Percentiles rank a stretch among this genome's conserved stretches.
Evolutionary conservation across 768 basidiomycete species (phyloP).

Genomic region (Mycena crocata): DNA sequence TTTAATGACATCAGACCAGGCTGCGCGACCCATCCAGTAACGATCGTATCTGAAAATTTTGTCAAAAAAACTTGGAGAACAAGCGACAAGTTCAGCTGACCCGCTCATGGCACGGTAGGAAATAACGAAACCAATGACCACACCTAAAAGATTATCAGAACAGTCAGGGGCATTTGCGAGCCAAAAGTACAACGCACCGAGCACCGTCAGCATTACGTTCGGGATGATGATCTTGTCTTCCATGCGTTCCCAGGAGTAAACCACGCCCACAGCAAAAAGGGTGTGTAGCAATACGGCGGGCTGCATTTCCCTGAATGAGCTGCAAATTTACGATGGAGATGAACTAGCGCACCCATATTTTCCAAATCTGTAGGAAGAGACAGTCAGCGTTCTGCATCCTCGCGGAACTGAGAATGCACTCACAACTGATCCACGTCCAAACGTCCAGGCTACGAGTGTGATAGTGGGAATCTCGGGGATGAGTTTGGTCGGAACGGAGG

Average conservation of each 20-base stretch:
- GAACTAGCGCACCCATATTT: too few species aligned
- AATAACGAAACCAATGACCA: constrained; percentile 73
- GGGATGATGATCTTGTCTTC: constrained; percentile 59
- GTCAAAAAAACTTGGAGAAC: neutral
- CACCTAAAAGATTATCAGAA: constrained; percentile 44
- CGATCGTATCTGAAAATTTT: constrained; percentile 62
- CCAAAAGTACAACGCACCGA: constrained; percentile 53
- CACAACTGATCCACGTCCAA: constrained; percentile 58
- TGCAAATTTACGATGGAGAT: too few species aligned
- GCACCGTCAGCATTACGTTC: constrained; percentile 68
- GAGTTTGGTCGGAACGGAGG: constrained; percentile 22
- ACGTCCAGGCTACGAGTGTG: constrained; percentile 49
- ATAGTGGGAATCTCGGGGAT: constrained; percentile 31
- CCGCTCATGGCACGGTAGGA: constrained; percentile 73
- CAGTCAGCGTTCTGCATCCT: neutral
- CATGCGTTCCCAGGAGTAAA: constrained; percentile 28
- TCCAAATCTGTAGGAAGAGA: constrained; percentile 56
- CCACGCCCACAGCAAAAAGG: constrained; percentile 58
- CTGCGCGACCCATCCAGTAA: constrained; percentile 69
- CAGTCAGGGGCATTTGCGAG: neutral
- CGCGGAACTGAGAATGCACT: constrained; percentile 20
- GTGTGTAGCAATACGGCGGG: constrained; percentile 75
- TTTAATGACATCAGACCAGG: constrained; percentile 68
- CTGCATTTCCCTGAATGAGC: too few species aligned
- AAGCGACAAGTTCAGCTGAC: constrained; percentile 43